These are phyloP conservation scores for Inga oerstediana DNA, from an alignment of 306 rosid species.

Conservation along the genomic window DNA sequence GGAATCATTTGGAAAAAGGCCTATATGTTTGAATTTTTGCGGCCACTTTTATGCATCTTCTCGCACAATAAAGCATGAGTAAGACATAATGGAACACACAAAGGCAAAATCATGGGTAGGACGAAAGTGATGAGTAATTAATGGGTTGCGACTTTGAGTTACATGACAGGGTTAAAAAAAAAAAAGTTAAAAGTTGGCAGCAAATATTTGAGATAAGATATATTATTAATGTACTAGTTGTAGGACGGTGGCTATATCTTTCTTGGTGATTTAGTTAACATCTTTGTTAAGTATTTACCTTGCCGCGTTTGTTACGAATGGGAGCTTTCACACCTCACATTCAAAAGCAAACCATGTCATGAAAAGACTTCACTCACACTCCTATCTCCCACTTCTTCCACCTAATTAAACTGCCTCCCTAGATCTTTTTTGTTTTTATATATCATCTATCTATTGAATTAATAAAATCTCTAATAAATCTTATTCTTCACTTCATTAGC, in stretches of 20 bases:
- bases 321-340: not conserved
- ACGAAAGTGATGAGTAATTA: not conserved
- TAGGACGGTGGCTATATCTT: no score
- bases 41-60: not conserved
- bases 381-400: not conserved
- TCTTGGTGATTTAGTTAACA: not conserved
- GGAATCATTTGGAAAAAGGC: not conserved
- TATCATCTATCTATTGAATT: no score
- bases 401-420: not conserved
- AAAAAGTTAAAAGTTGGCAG: not conserved
- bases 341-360: not conserved
- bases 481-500: not conserved
- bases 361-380: not conserved
- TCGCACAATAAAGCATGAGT: not conserved
- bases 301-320: not conserved
- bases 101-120: not conserved
- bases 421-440: no score
- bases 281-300: not conserved
- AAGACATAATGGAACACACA: not conserved
- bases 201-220: not conserved
- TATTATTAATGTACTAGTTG: no score
- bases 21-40: not conserved
- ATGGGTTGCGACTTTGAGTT: not conserved
- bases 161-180: not conserved
- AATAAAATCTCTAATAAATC: not conserved